Evolutionary conservation across 129 eudicot genomes (phyloP).

Genomic region (Dittrichia graveolens): DNA sequence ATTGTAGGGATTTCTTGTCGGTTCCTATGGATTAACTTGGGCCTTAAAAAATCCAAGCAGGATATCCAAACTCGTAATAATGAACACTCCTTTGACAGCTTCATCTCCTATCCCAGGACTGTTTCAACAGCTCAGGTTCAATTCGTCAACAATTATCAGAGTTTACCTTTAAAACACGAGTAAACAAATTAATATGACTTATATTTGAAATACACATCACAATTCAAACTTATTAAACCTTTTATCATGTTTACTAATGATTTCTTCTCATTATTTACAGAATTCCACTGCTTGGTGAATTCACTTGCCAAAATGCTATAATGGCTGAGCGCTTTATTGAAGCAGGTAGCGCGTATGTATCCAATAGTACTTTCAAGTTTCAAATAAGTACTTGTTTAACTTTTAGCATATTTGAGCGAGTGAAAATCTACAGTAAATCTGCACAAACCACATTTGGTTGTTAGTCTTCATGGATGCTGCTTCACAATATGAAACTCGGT

Average conservation of each 20-base stretch:
- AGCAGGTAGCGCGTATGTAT: conserved; percentile 99
- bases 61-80: conserved; percentile 76
- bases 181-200: not conserved
- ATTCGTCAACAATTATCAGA: conserved; percentile 3
- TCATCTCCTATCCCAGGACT: conserved; percentile 97
- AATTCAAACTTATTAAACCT: not conserved
- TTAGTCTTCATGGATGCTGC: not conserved
- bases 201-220: not conserved
- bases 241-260: conserved; percentile 15
- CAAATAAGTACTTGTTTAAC: not conserved
- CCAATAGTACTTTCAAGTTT: conserved; percentile 36
- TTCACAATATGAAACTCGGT: conserved; percentile 21
- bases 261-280: conserved; percentile 40
- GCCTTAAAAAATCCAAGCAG: conserved; percentile 84
- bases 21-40: conserved; percentile 98
- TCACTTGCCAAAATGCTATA: conserved; percentile 96
- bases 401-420: not conserved
- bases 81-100: conserved; percentile 89
- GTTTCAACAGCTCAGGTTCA: conserved; percentile 91
- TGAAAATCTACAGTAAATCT: not conserved
- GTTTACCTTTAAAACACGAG: conserved; percentile 1
- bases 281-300: conserved; percentile 91
- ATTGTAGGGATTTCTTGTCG: conserved; percentile 91
- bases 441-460: not conserved
- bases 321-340: conserved; percentile 98